A percentile compares a stretch with the other conserved stretches of the same genome.
Conservation (phyloP, 768 basidiomycete genomes). For the Pisolithus orientalis region DNA sequence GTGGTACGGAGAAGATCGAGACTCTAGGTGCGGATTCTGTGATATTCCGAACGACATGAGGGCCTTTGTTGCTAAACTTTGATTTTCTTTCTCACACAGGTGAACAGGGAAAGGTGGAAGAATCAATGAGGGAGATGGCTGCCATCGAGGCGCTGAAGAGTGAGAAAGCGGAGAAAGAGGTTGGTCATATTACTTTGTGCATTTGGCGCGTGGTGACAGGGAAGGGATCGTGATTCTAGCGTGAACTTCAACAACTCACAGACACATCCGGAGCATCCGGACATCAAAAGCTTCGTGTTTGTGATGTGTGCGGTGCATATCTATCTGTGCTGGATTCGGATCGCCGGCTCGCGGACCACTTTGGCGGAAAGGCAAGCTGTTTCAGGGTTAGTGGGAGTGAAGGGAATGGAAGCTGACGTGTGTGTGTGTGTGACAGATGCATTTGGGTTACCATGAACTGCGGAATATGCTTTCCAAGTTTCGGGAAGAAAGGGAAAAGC, state of each 20-base stretch:
- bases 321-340: conserved; percentile 97
- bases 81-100: conserved; percentile 38
- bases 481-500: conserved; percentile 83
- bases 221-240: conserved; percentile 35
- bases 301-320: conserved; percentile 99
- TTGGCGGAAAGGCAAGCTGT: conserved; percentile 89
- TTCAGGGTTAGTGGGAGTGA: conserved; percentile 8
- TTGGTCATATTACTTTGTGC: conserved; percentile 22
- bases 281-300: conserved; percentile 99
- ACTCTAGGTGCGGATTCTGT: conserved; percentile 57
- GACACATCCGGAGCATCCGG: conserved; percentile 98
- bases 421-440: conserved; percentile 63
- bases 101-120: conserved; percentile 98
- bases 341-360: conserved; percentile 97
- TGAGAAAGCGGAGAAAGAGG: conserved; percentile 95
- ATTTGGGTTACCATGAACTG: conserved; percentile 96
- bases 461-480: conserved; percentile 91
- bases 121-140: conserved; percentile 96
- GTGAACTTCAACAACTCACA: conserved; percentile 91
- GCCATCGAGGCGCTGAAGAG: conserved; percentile 97
- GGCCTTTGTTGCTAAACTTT: neutral
- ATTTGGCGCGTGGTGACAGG: conserved; percentile 5
- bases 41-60: conserved; percentile 2
- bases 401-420: conserved; percentile 22
- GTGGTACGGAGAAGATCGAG: conserved; percentile 98